Percentiles rank a stretch among this genome's conserved stretches.
These are phyloP conservation scores for Lachnellula subtilissima DNA, from an alignment of 2,329 filamentous ascomycete species.

Conservation along the genomic window DNA sequence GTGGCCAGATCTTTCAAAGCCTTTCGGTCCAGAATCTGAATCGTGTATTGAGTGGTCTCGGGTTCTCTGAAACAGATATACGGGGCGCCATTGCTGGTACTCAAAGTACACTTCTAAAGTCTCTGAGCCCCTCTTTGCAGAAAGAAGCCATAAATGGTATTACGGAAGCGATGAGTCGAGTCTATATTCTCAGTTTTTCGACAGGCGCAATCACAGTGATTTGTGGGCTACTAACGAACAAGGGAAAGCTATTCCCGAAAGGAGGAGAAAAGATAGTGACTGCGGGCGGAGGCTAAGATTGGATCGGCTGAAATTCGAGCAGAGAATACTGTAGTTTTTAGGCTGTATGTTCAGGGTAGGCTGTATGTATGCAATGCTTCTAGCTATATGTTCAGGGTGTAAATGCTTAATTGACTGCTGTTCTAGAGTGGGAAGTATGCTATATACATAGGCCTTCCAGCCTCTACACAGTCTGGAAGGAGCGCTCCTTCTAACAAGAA, in stretches of 20 bases:
- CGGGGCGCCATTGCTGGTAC: slow-evolving; percentile 21
- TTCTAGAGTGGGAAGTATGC: too few relatives aligned
- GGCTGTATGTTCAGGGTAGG: too few relatives aligned
- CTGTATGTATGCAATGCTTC: too few relatives aligned
- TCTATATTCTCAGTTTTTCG: slow-evolving; percentile 25
- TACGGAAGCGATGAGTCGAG: slow-evolving; percentile 23
- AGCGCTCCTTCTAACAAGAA: too few relatives aligned
- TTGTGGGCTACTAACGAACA: slow-evolving; percentile 24
- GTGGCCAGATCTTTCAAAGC: slow-evolving; percentile 34
- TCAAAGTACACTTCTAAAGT: background rate
- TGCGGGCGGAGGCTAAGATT: too few relatives aligned
- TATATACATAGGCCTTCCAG: too few relatives aligned
- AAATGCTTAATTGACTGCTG: too few relatives aligned
- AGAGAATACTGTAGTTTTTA: too few relatives aligned
- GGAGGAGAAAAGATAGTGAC: too few relatives aligned
- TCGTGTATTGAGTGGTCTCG: slow-evolving; percentile 17
- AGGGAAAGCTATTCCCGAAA: slow-evolving; percentile 14
- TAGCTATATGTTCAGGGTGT: too few relatives aligned
- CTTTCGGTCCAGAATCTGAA: slow-evolving; percentile 16
- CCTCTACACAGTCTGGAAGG: too few relatives aligned
- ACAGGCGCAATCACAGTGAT: slow-evolving; percentile 25
- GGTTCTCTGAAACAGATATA: slow-evolving; percentile 22
- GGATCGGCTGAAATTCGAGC: too few relatives aligned
- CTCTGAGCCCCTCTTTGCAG: slow-evolving; percentile 2
- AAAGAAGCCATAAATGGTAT: slow-evolving; percentile 24